These are phyloP conservation scores for Deakozyma indianensis DNA, from an alignment of 805 yeast species.

Conservation along the genomic window DNA sequence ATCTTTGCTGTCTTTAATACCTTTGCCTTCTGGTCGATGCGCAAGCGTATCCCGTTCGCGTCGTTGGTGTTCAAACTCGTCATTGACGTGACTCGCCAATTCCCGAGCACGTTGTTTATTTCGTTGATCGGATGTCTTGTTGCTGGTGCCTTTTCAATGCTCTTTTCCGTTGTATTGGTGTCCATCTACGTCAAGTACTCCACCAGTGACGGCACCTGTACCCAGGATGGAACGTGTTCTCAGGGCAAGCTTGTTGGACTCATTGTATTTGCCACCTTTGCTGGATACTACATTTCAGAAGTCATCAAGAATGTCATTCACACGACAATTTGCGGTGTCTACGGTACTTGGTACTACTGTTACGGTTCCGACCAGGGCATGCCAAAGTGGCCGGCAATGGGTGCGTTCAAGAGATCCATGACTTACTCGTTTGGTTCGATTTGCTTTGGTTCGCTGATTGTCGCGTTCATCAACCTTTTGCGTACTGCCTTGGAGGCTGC, in stretches of 20 bases:
- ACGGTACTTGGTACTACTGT: constrained; percentile 85
- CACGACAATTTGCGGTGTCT: constrained; percentile 68
- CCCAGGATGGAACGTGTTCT: constrained; percentile 37
- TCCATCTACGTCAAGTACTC: constrained; percentile 66
- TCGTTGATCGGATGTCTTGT: constrained; percentile 46
- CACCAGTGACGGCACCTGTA: constrained; percentile 21
- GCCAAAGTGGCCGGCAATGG: constrained; percentile 67
- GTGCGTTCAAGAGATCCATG: constrained; percentile 65
- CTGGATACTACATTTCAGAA: constrained; percentile 74
- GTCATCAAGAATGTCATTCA: constrained; percentile 71
- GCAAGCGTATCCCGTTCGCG: constrained; percentile 59
- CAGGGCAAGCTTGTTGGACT: constrained; percentile 51
- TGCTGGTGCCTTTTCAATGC: constrained; percentile 46
- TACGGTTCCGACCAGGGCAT: constrained; percentile 61
- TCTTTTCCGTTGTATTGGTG: constrained; percentile 55
- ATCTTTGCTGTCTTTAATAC: constrained; percentile 52
- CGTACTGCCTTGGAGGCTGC: constrained; percentile 39
- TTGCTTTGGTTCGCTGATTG: constrained; percentile 69
- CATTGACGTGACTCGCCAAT: constrained; percentile 61
- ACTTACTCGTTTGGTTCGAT: constrained; percentile 84
- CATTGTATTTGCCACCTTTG: constrained; percentile 60
- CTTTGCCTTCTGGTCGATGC: constrained; percentile 58
- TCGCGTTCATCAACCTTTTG: constrained; percentile 54
- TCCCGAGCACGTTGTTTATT: constrained; percentile 55
- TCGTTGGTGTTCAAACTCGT: constrained; percentile 54